Base-by-base conservation (phyloP, 257 asterid species). In the Plantago elongata region DNA sequence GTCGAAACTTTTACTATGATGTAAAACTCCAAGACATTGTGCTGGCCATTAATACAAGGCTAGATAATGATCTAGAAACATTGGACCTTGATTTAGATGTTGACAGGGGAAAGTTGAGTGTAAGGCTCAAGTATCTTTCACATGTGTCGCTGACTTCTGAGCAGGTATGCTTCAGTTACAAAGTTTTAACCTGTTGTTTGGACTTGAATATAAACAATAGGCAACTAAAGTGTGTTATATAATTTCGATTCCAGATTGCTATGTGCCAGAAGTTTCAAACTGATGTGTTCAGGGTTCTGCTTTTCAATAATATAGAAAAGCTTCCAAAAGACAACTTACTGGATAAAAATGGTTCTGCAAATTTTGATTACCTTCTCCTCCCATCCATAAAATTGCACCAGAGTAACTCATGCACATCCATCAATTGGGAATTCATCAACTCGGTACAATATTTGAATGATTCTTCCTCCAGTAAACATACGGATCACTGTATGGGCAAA, bases 331-430 rank as follows among this genome's bases (percentile, higher is more conserved):
- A 66, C 37, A 62, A 64, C 61, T 45, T 11, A 42, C 51, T 54
- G 18, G 17, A 2, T 37, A 63, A 14, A 54, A 64, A 57, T 38
- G 80, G 66, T 51, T 56, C 65, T 22, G 22, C 67, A 37, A 45
- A 64, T 15, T 75, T 75, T 50, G 77, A 81, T 65, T 91, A 84
- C 74, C 93, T 88, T 61, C 83, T 88, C 59, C 75, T 91, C 37
- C 98, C 98, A 14, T 62, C 75, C 67, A 27, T 63, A 14, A 57
- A 57, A 29, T 57, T 64, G 67, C 46, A 49, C 71, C 4, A 17
- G 42, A 45, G 16, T 13, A 50, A 64, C 13, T 30, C 77, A 60
- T 51, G 66, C 13, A 38, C 77, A 60, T 51, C 54, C 7, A 63
- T 88, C 15, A 81, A 88, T 22, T 91, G 96, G 96, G 45, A 68